Conservation (phyloP, 2,329 filamentous ascomycete genomes). For the Plenodomus lindquistii region DNA sequence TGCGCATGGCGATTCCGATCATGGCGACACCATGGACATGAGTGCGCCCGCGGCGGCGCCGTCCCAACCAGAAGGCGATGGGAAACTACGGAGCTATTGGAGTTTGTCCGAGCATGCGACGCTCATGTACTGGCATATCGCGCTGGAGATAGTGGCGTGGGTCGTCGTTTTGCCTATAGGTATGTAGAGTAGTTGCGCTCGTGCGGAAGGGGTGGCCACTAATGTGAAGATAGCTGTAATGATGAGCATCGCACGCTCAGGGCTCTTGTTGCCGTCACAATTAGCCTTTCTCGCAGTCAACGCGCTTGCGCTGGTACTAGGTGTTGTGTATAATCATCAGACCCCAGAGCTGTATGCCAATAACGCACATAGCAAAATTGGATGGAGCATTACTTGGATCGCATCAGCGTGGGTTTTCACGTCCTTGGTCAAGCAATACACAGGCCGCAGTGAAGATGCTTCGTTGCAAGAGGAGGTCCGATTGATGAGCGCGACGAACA, state of each 20-base stretch:
- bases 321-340: conserved; percentile 68
- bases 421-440: conserved; percentile 65
- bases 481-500: conserved; percentile 40
- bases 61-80: conserved; percentile 17
- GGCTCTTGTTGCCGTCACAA: conserved; percentile 71
- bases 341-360: conserved; percentile 86
- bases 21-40: conserved; percentile 32
- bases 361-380: conserved; percentile 86
- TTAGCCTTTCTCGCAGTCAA: conserved; percentile 55
- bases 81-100: conserved; percentile 61
- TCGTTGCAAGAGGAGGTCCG: conserved; percentile 22
- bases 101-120: conserved; percentile 56
- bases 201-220: background rate
- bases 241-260: conserved; percentile 80
- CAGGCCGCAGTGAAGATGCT: conserved; percentile 49
- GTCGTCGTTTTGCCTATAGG: conserved; percentile 72
- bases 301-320: conserved; percentile 45
- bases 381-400: conserved; percentile 80
- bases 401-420: conserved; percentile 71
- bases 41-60: conserved; percentile 26
- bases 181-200: conserved; percentile 48
- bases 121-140: conserved; percentile 71
- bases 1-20: conserved; percentile 46
- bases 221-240: conserved; percentile 66
- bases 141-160: conserved; percentile 72